Conservation (phyloP, 352 stramenopile species). For the Globisporangium lucens region DNA sequence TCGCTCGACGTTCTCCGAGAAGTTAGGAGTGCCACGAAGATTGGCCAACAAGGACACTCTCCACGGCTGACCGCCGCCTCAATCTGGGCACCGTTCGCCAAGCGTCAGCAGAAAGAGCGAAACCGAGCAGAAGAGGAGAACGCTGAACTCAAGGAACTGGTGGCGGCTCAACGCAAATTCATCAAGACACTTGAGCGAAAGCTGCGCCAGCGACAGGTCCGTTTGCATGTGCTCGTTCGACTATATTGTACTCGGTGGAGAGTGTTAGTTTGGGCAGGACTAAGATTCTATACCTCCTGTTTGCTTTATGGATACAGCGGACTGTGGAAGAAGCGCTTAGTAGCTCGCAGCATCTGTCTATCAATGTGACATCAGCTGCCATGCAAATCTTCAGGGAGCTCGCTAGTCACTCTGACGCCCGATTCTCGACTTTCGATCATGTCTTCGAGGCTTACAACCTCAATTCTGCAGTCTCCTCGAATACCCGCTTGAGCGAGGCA, state of each 20-base stretch:
- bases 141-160: constrained; percentile 32
- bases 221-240: background rate
- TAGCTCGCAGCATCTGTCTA: constrained; percentile 6
- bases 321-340: constrained; percentile 31
- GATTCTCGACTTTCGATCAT: constrained; percentile 19
- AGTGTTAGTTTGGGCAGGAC: background rate
- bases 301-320: background rate
- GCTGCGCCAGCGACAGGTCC: constrained; percentile 26
- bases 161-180: constrained; percentile 41
- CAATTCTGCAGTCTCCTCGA: constrained; percentile 16
- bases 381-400: constrained; percentile 25
- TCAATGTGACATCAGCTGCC: constrained; percentile 13
- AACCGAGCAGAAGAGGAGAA: constrained; percentile 38
- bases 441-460: constrained; percentile 24
- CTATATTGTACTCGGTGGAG: no score
- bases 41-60: background rate
- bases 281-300: no score
- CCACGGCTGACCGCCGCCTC: background rate
- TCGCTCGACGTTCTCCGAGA: background rate
- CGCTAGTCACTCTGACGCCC: constrained; percentile 16
- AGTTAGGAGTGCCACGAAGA: background rate
- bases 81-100: constrained; percentile 38
- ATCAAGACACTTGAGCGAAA: constrained; percentile 39
- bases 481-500: constrained; percentile 24
- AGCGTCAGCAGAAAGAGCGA: constrained; percentile 33